Evolutionary conservation across 371 early-diverging fungal genomes (phyloP), one percentile per base, ranked within the genome.

Genomic region (Caulochytrium protostelioides): DNA sequence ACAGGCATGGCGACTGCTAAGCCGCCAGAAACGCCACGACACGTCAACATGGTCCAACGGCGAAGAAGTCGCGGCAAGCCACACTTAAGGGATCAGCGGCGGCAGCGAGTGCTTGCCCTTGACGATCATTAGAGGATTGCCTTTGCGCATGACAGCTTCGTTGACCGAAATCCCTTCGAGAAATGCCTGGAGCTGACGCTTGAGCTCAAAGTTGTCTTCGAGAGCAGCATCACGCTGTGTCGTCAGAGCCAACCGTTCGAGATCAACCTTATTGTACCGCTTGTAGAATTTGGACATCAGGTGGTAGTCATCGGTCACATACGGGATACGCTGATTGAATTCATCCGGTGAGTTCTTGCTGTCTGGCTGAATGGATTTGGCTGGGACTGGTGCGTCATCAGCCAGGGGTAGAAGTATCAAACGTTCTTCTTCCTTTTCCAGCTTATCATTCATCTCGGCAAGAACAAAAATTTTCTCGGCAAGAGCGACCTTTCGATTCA

Each of bases 361-460:
- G n/a, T n/a, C n/a, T n/a, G n/a, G n/a, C n/a, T n/a, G n/a, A n/a
- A n/a, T n/a, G n/a, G n/a, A n/a, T n/a, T n/a, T n/a, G n/a, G n/a
- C n/a, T n/a, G n/a, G n/a, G n/a, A n/a, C n/a, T n/a, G n/a, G n/a
- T n/a, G n/a, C n/a, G n/a, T n/a, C n/a, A n/a, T n/a, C n/a, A n/a
- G n/a, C n/a, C n/a, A n/a, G n/a, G n/a, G n/a, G n/a, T n/a, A n/a
- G n/a, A n/a, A n/a, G n/a, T n/a, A n/a, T n/a, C n/a, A n/a, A n/a
- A n/a, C n/a, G n/a, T n/a, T 64, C 67, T 32, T 46, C 47, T 41
- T 64, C 59, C 14, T 55, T 65, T 42, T 62, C 67, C 22, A 65
- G 34, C 41, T 62, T 67, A 23, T 51, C 16, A 30, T 67, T 67
- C 68, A 67, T 65, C 46, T 67, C 68, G 5, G 61, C 59, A 15